phyloP scores from a whole-genome alignment of 768 basidiomycete species.

The Panus rudis region DNA sequence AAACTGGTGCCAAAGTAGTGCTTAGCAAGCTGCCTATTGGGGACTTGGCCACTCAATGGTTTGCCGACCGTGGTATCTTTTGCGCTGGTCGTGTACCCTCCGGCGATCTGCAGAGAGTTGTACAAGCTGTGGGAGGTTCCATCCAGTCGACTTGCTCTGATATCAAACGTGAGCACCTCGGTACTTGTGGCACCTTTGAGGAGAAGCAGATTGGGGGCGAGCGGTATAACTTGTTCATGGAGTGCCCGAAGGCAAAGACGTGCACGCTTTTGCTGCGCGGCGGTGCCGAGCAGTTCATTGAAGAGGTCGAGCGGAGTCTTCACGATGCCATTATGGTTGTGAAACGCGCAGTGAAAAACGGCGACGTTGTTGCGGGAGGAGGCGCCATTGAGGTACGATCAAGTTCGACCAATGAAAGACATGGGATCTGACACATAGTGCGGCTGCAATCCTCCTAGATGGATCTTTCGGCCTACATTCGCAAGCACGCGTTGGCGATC shows the following conservation, averaged over 20 bases:
- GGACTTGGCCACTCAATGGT: constrained; percentile 98
- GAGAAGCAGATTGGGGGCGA: constrained; percentile 96
- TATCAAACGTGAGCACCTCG: constrained; percentile 83
- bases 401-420: too few species aligned
- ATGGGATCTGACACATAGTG: not conserved
- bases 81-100: constrained; percentile 93
- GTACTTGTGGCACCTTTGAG: constrained; percentile 88
- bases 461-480: constrained; percentile 93
- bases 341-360: constrained; percentile 91
- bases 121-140: constrained; percentile 92
- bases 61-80: constrained; percentile 97
- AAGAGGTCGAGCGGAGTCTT: constrained; percentile 93
- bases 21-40: constrained; percentile 98
- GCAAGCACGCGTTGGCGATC: constrained; percentile 85
- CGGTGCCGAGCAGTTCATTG: constrained; percentile 98
- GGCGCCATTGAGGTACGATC: constrained; percentile 85
- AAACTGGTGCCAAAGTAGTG: constrained; percentile 95
- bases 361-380: constrained; percentile 94
- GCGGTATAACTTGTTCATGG: constrained; percentile 91
- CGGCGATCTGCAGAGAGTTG: constrained; percentile 86
- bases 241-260: constrained; percentile 89
- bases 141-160: constrained; percentile 95
- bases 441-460: constrained; percentile 46
- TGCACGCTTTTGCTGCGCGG: constrained; percentile 92
- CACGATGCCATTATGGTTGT: constrained; percentile 99